Percentiles rank a stretch among this genome's conserved stretches.
Conservation (phyloP, 371 early-diverging fungal species). For the Rhizopus arrhizus region DNA sequence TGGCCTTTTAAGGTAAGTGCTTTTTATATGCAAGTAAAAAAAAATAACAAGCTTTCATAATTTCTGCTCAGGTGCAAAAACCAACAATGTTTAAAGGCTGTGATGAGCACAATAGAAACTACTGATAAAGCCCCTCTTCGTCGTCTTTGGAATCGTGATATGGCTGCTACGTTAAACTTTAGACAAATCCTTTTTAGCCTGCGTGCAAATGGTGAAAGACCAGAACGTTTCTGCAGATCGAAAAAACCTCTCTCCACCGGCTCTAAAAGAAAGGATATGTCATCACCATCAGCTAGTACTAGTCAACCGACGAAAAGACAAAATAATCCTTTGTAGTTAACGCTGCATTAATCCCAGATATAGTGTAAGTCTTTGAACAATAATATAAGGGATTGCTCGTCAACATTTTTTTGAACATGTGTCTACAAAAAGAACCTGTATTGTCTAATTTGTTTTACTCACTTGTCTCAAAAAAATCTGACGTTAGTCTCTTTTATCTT, state of each 20-base stretch:
- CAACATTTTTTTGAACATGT: not conserved
- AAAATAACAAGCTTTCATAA: not conserved
- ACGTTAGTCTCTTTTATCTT: not conserved
- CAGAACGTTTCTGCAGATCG: not conserved
- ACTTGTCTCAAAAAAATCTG: not conserved
- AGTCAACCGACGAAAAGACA: not conserved
- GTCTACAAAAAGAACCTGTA: not conserved
- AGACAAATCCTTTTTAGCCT: conserved; percentile 1
- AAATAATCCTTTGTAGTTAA: not conserved
- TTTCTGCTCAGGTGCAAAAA: conserved; percentile 4
- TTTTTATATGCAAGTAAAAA: not conserved
- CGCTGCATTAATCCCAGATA: not conserved
- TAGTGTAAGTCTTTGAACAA: not conserved
- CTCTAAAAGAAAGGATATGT: not conserved
- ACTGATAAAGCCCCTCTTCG: not conserved
- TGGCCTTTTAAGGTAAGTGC: not conserved
- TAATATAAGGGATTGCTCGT: not conserved
- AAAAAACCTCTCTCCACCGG: not conserved
- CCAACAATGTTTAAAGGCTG: conserved; percentile 1
- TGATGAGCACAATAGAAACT: no score
- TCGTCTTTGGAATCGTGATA: conserved; percentile 3
- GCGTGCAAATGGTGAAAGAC: not conserved
- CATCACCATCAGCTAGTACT: not conserved
- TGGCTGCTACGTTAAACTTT: not conserved
- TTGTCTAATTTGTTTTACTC: not conserved